Percentiles rank a stretch among this genome's conserved stretches.
Conservation (phyloP, 2,329 filamentous ascomycete genomes). For the Penicillium sp. region DNA sequence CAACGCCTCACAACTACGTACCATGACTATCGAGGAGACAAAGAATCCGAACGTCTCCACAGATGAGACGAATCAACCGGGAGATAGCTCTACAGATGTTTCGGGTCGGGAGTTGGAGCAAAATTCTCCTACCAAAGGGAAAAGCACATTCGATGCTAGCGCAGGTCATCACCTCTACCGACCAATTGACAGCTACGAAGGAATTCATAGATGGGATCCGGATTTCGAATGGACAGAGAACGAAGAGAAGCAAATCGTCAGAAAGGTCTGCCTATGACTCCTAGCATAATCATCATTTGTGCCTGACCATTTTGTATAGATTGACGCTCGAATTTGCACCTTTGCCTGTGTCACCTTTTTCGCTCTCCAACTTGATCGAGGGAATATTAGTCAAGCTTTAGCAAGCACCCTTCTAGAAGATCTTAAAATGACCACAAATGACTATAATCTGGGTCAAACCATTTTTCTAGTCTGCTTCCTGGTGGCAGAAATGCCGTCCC, state of each 20-base stretch:
- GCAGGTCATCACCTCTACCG: background rate
- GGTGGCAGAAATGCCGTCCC: conserved; percentile 62
- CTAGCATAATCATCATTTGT: background rate
- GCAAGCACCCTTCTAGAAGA: conserved; percentile 63
- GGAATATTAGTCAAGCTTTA: conserved; percentile 64
- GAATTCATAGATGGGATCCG: conserved; percentile 36
- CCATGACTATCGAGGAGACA: background rate
- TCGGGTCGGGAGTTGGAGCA: background rate
- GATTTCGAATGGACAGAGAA: conserved; percentile 29
- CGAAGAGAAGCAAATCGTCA: conserved; percentile 21
- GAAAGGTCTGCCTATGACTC: conserved; percentile 8
- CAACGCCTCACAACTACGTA: background rate
- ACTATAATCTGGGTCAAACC: conserved; percentile 50
- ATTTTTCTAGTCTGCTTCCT: conserved; percentile 43
- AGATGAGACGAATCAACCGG: background rate
- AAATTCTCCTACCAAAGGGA: background rate
- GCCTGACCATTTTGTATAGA: conserved; percentile 34
- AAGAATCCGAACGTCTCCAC: background rate
- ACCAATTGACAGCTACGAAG: conserved; percentile 34
- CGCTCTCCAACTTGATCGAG: conserved; percentile 65
- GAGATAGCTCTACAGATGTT: background rate
- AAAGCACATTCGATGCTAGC: background rate
- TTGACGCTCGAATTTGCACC: conserved; percentile 48
- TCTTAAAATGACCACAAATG: conserved; percentile 53
- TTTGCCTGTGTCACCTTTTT: conserved; percentile 65